Conservation (phyloP, 2,329 filamentous ascomycete genomes). For the Grosmannia serpens region DNA sequence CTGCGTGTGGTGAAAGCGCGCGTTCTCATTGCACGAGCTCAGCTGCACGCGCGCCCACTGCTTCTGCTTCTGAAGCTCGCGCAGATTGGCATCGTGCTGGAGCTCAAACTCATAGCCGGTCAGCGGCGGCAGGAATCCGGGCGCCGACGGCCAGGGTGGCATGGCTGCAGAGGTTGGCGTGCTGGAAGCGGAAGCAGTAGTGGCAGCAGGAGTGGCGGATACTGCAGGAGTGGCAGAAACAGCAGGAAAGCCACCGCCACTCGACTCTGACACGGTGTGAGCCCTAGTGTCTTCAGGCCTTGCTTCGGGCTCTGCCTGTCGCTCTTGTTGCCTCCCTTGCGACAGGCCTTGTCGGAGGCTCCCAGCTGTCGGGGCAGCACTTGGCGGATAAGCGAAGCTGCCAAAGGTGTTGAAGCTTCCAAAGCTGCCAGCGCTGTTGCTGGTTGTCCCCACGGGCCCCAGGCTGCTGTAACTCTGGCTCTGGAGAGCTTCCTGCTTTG, state of each 20-base stretch:
- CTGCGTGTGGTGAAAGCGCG: constrained; percentile 11
- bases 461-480: background rate
- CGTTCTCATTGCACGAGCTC: constrained; percentile 13
- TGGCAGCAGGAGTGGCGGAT: background rate
- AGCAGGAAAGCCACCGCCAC: background rate
- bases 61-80: constrained; percentile 10
- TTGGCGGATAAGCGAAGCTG: background rate
- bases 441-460: background rate
- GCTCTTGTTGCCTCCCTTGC: background rate
- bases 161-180: background rate
- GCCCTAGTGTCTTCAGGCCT: background rate
- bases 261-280: background rate
- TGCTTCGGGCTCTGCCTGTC: background rate
- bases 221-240: too few relatives aligned
- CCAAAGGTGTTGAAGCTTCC: background rate
- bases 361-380: background rate
- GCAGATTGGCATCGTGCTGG: constrained; percentile 9
- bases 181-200: background rate
- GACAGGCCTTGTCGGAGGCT: background rate
- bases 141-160: background rate
- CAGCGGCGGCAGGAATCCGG: constrained; percentile 2
- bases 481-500: background rate
- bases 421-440: background rate
- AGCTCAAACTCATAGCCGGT: constrained; percentile 14
- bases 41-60: constrained; percentile 10